Evolutionary conservation across 2,329 filamentous ascomycete genomes (phyloP), one percentile per base, ranked within the genome.

Genomic region (Ceratocystis harringtonii): DNA sequence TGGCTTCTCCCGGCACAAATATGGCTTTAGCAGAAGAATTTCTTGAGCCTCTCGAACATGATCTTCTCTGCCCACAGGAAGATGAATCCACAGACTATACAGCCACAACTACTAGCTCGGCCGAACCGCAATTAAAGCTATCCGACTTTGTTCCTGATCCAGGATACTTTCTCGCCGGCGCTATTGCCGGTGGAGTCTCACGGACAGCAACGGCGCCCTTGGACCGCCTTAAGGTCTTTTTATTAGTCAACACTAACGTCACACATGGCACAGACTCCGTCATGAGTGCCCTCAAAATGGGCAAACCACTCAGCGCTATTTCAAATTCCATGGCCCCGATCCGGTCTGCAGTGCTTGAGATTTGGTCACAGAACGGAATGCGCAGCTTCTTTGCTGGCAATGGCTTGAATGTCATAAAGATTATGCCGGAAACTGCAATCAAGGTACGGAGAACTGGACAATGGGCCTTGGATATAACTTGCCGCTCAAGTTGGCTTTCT

Each of bases 101-200:
- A 36, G 22, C 17, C n/a, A 36, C 30, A 58, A 19, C 28, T n/a
- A 15, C 17, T 8, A 19, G 22, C 64, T 25, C 45, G 25, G 19
- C 19, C 19, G 73, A 60, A 36, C 25, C 25, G 3, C 6, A 45
- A n/a, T 15, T 50, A 60, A 78, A 75, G 79, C 83, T 86, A 79
- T 85, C 83, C 75, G 78, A 80, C 74, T 81, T 87, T 80, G 80
- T 90, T 76, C 89, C 89, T 76, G 84, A 90, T 84, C 82, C 88
- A 95, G 94, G 94, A 82, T 99, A 97, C 78, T 99, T 97, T 77
- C 77, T 95, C 78, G 94, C 94, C 75, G 94, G 94, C 80, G 94
- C 91, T 76, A 81, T 95, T 74, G 91, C 92, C 74, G 94, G 94
- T 74, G 92, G 91, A 75, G 87, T 96, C 72, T 97, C 92, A 73